A percentile compares a stretch with the other conserved stretches of the same genome.
These are phyloP conservation scores for Citrus australasica DNA, from an alignment of 345 rosid genomes.

Conservation along the genomic window DNA sequence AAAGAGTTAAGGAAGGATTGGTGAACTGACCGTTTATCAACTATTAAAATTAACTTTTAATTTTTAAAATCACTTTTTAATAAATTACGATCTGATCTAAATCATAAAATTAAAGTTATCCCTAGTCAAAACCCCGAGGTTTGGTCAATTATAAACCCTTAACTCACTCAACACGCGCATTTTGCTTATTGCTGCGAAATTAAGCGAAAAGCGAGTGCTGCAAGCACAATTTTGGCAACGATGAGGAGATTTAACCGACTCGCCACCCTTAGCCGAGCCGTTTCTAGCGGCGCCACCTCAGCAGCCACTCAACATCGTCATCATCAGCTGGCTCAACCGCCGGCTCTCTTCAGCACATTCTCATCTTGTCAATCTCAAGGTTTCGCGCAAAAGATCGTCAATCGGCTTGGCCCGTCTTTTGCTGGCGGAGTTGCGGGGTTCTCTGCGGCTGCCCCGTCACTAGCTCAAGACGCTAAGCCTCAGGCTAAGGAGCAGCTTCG, in stretches of 20 bases:
- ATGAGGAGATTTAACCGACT: conserved; percentile 59
- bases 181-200: background rate
- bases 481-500: conserved; percentile 60
- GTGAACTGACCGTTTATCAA: too few species aligned
- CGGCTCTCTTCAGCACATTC: conserved; percentile 28
- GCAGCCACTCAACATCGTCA: conserved; percentile 25
- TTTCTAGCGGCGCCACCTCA: conserved; percentile 17
- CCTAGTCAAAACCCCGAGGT: conserved; percentile 12
- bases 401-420: conserved; percentile 29
- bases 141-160: background rate
- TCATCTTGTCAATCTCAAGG: conserved; percentile 16
- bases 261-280: conserved; percentile 34
- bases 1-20: too few species aligned
- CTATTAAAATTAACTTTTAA: too few species aligned
- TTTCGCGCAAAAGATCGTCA: conserved; percentile 27
- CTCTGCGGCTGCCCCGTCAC: conserved; percentile 49
- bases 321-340: conserved; percentile 37
- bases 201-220: background rate
- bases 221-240: background rate
- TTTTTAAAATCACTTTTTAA: too few species aligned
- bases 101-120: too few species aligned
- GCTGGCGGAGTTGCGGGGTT: conserved; percentile 45
- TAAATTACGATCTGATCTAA: too few species aligned
- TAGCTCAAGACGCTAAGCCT: conserved; percentile 54
- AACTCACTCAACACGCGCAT: background rate